phyloP scores from a whole-genome alignment of 208 protist genomes.

The Leishmania tropica region DNA sequence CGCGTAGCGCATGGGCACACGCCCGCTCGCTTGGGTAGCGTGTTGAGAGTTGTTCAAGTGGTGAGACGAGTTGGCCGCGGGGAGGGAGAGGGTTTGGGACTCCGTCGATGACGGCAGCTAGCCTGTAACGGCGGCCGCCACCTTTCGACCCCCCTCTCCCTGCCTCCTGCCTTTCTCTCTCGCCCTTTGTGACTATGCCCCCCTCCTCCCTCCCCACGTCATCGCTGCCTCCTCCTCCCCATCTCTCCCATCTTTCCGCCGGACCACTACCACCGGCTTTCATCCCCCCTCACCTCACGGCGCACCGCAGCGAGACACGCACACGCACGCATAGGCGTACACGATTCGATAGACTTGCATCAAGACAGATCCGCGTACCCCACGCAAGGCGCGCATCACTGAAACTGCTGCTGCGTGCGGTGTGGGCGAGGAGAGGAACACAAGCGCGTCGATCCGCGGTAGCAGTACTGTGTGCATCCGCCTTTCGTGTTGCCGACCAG shows the following conservation, averaged over 20 bases:
- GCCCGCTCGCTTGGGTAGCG: neutral
- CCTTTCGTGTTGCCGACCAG: neutral
- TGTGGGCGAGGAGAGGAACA: neutral
- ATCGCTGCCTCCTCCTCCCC: neutral
- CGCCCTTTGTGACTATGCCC: neutral
- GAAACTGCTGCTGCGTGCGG: neutral
- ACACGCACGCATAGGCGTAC: neutral
- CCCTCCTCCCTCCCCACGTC: neutral
- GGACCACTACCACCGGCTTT: no score
- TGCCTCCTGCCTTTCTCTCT: neutral
- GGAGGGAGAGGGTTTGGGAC: conserved; percentile 1
- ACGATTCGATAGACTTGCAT: neutral
- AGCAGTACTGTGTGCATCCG: neutral
- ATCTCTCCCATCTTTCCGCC: neutral
- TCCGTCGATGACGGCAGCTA: neutral
- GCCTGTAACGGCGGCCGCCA: neutral
- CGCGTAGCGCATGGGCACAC: neutral
- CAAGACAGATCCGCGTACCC: neutral
- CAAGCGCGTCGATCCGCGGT: neutral
- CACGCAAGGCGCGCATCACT: neutral
- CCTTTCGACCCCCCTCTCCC: neutral
- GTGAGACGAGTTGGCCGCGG: neutral
- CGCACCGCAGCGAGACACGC: neutral
- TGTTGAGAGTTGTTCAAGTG: neutral
- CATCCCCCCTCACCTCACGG: neutral